Evolutionary conservation across 2,329 filamentous ascomycete species (phyloP).

Genomic region (Diaporthe batatas): DNA sequence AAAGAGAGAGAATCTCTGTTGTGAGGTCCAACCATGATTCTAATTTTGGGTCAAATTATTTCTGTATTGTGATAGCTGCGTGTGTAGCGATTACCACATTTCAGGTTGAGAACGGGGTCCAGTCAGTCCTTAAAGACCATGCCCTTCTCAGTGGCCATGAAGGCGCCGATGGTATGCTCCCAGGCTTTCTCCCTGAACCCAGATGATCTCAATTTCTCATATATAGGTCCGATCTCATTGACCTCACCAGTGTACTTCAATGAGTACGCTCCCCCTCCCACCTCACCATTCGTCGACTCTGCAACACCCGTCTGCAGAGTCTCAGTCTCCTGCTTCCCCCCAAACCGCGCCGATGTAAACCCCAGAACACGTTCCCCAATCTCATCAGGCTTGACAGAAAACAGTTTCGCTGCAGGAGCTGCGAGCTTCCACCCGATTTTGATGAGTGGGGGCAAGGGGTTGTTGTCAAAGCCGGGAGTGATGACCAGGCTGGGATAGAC

Average conservation of each 20-base stretch:
- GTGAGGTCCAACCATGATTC: too few relatives aligned
- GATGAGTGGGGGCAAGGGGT: neutral
- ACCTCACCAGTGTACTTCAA: neutral
- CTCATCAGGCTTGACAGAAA: slow-evolving; percentile 7
- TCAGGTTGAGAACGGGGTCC: too few relatives aligned
- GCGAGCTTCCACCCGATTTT: slow-evolving; percentile 8
- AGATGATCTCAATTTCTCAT: neutral
- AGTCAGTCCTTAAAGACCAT: neutral
- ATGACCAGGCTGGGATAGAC: slow-evolving; percentile 2
- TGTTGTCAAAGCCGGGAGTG: slow-evolving; percentile 7
- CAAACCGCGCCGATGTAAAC: neutral
- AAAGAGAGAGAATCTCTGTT: too few relatives aligned
- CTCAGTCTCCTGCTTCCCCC: neutral
- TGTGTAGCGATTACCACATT: too few relatives aligned
- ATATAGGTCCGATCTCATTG: neutral
- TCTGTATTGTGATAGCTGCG: too few relatives aligned
- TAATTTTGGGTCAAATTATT: too few relatives aligned
- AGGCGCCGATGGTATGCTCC: neutral
- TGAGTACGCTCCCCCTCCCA: neutral
- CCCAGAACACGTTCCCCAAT: neutral
- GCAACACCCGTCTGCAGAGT: neutral
- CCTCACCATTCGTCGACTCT: neutral
- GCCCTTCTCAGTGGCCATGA: neutral
- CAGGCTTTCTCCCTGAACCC: neutral
- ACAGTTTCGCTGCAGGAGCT: neutral